phyloP scores from a whole-genome alignment of 805 yeast species.

The Candida rishiriensis region DNA sequence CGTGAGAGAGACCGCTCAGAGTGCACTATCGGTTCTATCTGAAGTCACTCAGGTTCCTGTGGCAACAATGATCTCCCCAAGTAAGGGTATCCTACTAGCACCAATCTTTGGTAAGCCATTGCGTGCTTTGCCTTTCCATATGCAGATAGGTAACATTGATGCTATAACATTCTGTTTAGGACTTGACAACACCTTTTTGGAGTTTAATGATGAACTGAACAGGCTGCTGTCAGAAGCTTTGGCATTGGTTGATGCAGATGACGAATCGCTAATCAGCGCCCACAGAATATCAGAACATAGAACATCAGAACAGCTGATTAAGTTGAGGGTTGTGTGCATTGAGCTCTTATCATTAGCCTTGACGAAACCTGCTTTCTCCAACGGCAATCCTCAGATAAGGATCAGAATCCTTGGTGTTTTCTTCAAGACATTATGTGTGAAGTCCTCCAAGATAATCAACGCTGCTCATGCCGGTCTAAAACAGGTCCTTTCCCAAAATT shows the following conservation, averaged over 20 bases:
- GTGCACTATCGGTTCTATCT: slow-evolving; percentile 61
- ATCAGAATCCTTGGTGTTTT: slow-evolving; percentile 87
- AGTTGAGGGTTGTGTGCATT: slow-evolving; percentile 86
- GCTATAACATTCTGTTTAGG: slow-evolving; percentile 91
- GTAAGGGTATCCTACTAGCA: slow-evolving; percentile 74
- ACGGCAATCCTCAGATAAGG: slow-evolving; percentile 61
- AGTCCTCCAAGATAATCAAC: slow-evolving; percentile 80
- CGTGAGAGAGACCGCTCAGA: slow-evolving; percentile 79
- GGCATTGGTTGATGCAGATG: slow-evolving; percentile 96
- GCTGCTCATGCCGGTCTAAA: slow-evolving; percentile 91
- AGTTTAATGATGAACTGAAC: slow-evolving; percentile 84
- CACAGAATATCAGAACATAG: slow-evolving; percentile 82
- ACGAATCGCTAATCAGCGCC: slow-evolving; percentile 86
- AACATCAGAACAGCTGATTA: slow-evolving; percentile 83
- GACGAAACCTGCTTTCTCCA: slow-evolving; percentile 76
- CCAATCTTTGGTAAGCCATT: slow-evolving; percentile 97
- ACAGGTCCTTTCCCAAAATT: slow-evolving; percentile 76
- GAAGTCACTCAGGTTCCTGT: slow-evolving; percentile 66
- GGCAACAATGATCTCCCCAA: slow-evolving; percentile 73
- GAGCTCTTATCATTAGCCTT: slow-evolving; percentile 76
- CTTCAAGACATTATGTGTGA: slow-evolving; percentile 86
- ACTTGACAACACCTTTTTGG: slow-evolving; percentile 73
- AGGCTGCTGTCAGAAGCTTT: slow-evolving; percentile 84
- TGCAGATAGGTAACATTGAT: slow-evolving; percentile 98
- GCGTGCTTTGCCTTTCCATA: slow-evolving; percentile 94